Evolutionary conservation across 140 eudicot genomes (phyloP), one percentile per base, ranked within the genome.

Genomic region (Bidens hawaiensis): DNA sequence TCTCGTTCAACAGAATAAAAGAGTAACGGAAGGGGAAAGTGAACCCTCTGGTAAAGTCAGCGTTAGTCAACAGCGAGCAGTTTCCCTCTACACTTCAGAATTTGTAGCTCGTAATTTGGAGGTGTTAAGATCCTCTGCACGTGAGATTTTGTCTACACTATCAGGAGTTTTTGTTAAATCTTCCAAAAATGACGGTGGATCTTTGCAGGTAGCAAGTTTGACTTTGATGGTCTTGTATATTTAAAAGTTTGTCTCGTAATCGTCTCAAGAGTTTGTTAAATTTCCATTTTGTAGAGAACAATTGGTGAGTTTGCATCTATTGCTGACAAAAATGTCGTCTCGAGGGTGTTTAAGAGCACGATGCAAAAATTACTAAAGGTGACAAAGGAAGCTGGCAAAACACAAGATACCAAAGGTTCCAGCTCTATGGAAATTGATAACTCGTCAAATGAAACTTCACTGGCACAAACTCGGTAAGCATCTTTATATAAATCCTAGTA

Each of bases 1-100:
- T 60, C 95, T 93, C 25, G 63, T 93, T 83, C 82, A 58, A 74
- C 99, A 93, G 60, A 93, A 88, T 50, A 93, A 85, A 76, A 77
- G 54, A 47, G 59, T 76, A 59, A 24, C 73, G 12, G 89, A 87
- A 25, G 94, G 94, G 18, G 75, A 48, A 21, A 78, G 23, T 69
- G 77, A 72, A 46, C 1, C 43, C n/a, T 54, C 64, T 42, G 54
- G 27, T 26, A 51, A 88, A 63, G 48, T 25, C 67, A 75, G 76
- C 73, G 46, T 57, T 34, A 24, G 87, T 61, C 76, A 60, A 45
- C 79, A 72, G 65, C 78, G 72, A 59, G 93, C 89, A 68, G 75
- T 78, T 61, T 69, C 85, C 5, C 60, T 24, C 57, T 88, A 93
- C 76, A 85, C 75, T 54, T 72, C 75, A 30, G 70, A 87, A 66